phyloP scores from a whole-genome alignment of 208 protist species.

The Wallacemonas collosoma region DNA sequence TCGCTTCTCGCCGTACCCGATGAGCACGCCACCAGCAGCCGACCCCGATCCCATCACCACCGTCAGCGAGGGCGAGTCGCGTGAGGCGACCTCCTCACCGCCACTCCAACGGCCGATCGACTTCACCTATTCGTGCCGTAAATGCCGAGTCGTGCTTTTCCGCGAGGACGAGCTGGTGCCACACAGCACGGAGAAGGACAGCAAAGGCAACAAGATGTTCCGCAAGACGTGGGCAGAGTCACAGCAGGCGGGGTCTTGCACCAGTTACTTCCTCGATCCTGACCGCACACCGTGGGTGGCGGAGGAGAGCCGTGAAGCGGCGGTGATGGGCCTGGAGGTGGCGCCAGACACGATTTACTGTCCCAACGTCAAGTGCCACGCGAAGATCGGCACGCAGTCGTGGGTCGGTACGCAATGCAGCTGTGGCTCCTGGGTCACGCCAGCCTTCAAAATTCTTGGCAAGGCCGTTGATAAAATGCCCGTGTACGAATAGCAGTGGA shows the following conservation, averaged over 20 bases:
- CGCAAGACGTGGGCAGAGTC: constrained; percentile 9
- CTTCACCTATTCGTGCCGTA: constrained; percentile 60
- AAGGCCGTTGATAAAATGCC: constrained; percentile 64
- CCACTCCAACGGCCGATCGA: constrained; percentile 10
- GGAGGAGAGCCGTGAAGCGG: constrained; percentile 54
- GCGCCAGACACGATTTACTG: constrained; percentile 87
- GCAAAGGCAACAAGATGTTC: constrained; percentile 53
- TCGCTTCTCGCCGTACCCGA: neutral
- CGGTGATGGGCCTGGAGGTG: constrained; percentile 36
- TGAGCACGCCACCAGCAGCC: neutral
- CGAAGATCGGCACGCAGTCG: constrained; percentile 86
- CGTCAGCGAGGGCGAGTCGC: no score
- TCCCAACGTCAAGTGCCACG: constrained; percentile 54
- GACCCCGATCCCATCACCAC: neutral
- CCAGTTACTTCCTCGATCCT: constrained; percentile 86
- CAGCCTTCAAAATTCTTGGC: constrained; percentile 81
- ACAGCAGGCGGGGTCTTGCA: constrained; percentile 38
- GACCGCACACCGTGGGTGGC: constrained; percentile 70
- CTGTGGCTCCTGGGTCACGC: constrained; percentile 84
- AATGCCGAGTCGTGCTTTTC: constrained; percentile 63
- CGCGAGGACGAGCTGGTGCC: constrained; percentile 38
- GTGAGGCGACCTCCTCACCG: constrained; percentile 11
- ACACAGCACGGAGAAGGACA: constrained; percentile 40
- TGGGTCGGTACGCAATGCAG: constrained; percentile 85
- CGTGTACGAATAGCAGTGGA: neutral